These are phyloP conservation scores for Streptanthus diversifolius DNA, from an alignment of 345 rosid species.

Conservation along the genomic window DNA sequence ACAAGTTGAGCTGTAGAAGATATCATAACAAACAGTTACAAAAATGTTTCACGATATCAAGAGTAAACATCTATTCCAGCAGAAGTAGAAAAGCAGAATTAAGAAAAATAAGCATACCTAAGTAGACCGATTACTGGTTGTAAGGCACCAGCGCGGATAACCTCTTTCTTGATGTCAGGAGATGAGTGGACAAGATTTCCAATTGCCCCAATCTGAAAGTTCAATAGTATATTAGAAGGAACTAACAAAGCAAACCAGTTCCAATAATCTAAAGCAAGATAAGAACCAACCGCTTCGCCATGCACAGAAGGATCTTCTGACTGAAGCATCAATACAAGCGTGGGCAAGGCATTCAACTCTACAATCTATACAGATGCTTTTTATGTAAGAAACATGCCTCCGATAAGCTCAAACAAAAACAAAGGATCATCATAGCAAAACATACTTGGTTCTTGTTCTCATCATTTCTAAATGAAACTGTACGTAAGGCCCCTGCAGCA, in stretches of 20 bases:
- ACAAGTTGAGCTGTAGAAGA: constrained; percentile 55
- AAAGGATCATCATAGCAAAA: neutral
- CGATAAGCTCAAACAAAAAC: neutral
- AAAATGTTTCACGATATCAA: neutral
- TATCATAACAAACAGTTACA: constrained; percentile 11
- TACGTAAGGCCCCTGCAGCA: constrained; percentile 73
- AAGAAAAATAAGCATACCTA: constrained; percentile 39
- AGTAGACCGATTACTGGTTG: constrained; percentile 81
- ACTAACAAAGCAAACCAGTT: neutral
- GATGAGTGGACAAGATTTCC: constrained; percentile 79
- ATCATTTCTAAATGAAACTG: constrained; percentile 70
- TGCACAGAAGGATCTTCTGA: constrained; percentile 62
- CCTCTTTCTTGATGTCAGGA: constrained; percentile 64
- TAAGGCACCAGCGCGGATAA: constrained; percentile 67
- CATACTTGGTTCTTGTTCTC: constrained; percentile 65
- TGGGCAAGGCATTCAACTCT: constrained; percentile 58
- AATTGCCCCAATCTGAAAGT: constrained; percentile 63
- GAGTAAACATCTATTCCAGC: neutral
- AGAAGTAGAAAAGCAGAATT: neutral
- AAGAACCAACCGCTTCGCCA: constrained; percentile 61
- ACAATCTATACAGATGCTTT: constrained; percentile 56
- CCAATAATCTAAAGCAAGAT: neutral
- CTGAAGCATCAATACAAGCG: constrained; percentile 60
- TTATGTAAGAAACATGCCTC: constrained; percentile 13
- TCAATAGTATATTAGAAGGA: neutral